Evolutionary conservation across 805 yeast species (phyloP).

Genomic region (Schwanniomyces pseudopolymorphus): DNA sequence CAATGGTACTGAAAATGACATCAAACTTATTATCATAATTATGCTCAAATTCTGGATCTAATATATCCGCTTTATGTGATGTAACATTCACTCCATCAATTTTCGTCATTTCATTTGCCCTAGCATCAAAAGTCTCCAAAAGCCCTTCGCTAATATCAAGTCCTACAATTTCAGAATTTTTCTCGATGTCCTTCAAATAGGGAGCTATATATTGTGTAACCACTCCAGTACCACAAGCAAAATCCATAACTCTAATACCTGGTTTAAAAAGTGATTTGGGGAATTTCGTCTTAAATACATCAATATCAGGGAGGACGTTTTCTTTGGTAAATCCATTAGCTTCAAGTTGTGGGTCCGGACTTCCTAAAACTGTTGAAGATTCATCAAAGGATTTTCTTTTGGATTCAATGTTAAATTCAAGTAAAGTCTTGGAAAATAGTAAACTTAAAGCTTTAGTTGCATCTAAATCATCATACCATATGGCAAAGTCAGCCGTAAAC

Average conservation of each 20-base stretch:
- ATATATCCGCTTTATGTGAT: constrained; percentile 22
- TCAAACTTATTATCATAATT: constrained; percentile 26
- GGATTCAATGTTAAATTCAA: constrained; percentile 17
- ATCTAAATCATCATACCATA: constrained; percentile 21
- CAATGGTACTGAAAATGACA: constrained; percentile 32
- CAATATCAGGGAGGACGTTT: constrained; percentile 12
- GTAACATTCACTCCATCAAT: constrained; percentile 4
- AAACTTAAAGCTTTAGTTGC: constrained; percentile 14
- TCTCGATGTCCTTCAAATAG: constrained; percentile 16
- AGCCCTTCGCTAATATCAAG: constrained; percentile 34
- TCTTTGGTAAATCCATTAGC: constrained; percentile 10
- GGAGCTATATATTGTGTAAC: constrained; percentile 30
- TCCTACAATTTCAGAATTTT: constrained; percentile 26
- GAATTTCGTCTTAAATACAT: constrained; percentile 3
- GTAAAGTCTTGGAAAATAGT: constrained; percentile 19
- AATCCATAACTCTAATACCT: constrained; percentile 31
- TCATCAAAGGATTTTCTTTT: constrained; percentile 13
- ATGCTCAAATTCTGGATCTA: constrained; percentile 13
- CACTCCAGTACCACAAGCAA: constrained; percentile 46
- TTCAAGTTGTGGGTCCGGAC: constrained; percentile 13
- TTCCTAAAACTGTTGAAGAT: constrained; percentile 12
- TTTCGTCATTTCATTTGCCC: constrained; percentile 10
- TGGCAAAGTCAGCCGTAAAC: constrained; percentile 16
- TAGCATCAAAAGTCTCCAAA: constrained; percentile 13
- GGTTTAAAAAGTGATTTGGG: constrained; percentile 18